Base-by-base conservation (phyloP, 805 yeast genomes). In the Metschnikowia colocasiae region DNA sequence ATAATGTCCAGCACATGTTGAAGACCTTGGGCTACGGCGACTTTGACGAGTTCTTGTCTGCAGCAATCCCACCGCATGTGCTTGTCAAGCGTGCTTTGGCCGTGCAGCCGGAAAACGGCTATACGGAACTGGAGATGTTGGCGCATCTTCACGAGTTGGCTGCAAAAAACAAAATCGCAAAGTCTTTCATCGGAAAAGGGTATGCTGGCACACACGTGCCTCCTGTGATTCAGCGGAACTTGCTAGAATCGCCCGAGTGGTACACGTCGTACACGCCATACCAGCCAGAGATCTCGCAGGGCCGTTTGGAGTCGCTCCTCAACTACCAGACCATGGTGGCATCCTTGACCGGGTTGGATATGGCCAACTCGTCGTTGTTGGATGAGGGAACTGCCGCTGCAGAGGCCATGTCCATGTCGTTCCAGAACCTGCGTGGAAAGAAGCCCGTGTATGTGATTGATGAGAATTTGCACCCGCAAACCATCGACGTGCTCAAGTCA, bases 351-450 rank as follows among this genome's bases (percentile, higher is more conserved):
- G 99, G 98, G 1, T 75, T 94, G 69, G 85, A 89, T n/a, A 82
- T 94, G 59, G 91, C 98, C 43, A 94, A 94, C 64, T 95, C 97
- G 1, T 92, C 98, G 2, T 73, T 94, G 43, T 76, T 94, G 57
- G 99, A 94, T 67, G 99, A 94, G 73, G 97, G 94, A 40, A 86
- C 97, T 6, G 97, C 98, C 19, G 98, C 97, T 5, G 96, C 94
- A 35, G 99, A 92, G 70, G 97, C 98, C 20, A 85, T 94, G 92
- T 78, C 90, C 39, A 71, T 94, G 73, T 78, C 95, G 1, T 89
- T 75, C 69, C 81, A 84, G 60, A 72, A 76, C 41, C 60, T 74
- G 19, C 81, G 81, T 59, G 86, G 84, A 48, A 92, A 90, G 70
- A 85, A 80, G 60, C 54, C 65, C 10, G 75, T 73, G 40, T 94